These are phyloP conservation scores for Cladophialophora immunda DNA, from an alignment of 2,329 filamentous ascomycete species.

Conservation along the genomic window DNA sequence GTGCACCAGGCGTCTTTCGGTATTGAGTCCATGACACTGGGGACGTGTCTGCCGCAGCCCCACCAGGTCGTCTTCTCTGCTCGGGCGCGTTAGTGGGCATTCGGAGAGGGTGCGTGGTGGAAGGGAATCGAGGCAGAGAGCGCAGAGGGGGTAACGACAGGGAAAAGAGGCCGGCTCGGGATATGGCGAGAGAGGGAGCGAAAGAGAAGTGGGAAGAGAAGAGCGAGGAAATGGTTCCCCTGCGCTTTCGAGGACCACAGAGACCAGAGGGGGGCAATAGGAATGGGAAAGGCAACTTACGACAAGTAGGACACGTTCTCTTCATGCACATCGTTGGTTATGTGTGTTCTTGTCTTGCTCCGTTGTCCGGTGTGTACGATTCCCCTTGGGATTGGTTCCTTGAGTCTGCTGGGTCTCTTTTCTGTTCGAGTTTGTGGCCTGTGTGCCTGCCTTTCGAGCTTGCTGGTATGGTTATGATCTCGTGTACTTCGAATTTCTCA, in stretches of 20 bases:
- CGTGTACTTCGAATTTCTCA: too few species aligned
- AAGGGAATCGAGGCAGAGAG: neutral
- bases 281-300: constrained; percentile 49
- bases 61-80: constrained; percentile 63
- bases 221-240: neutral
- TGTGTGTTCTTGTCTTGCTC: neutral
- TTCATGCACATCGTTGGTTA: constrained; percentile 59
- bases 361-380: neutral
- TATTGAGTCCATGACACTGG: constrained; percentile 62
- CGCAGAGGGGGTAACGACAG: neutral
- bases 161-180: too few species aligned
- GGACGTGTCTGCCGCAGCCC: constrained; percentile 62
- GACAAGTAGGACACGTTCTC: constrained; percentile 60
- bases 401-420: too few species aligned
- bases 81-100: neutral
- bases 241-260: neutral
- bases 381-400: neutral
- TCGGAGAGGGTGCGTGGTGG: neutral
- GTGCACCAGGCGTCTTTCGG: constrained; percentile 62
- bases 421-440: too few species aligned
- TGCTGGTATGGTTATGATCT: too few species aligned
- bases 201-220: constrained; percentile 20
- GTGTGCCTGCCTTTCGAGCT: too few species aligned
- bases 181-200: constrained; percentile 7
- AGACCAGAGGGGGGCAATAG: constrained; percentile 3